phyloP scores from a whole-genome alignment of 2,329 filamentous ascomycete species.

The Phialophora chinensis region DNA sequence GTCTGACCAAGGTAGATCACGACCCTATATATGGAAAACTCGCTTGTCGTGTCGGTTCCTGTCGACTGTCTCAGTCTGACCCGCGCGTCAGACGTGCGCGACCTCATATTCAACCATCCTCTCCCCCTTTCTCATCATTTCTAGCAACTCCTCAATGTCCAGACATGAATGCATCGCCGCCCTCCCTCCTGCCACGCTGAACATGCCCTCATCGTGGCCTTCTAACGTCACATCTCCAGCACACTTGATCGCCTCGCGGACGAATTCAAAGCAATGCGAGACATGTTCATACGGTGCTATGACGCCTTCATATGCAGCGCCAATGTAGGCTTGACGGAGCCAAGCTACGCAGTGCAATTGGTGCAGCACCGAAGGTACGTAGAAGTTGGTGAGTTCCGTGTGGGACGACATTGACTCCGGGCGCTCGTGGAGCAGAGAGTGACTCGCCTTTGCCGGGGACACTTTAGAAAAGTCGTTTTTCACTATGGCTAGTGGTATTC shows the following conservation, averaged over 20 bases:
- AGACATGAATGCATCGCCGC: slow-evolving; percentile 4
- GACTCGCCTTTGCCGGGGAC: not conserved
- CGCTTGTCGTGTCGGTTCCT: too few species aligned
- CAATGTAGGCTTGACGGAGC: not conserved
- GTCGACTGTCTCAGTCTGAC: too few species aligned
- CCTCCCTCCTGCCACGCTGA: slow-evolving; percentile 1
- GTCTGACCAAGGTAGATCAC: too few species aligned
- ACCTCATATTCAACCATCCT: not conserved
- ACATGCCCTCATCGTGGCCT: slow-evolving; percentile 12
- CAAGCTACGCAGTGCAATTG: slow-evolving; percentile 3
- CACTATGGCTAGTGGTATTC: not conserved
- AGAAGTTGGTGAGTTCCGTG: not conserved
- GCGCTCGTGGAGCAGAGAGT: not conserved
- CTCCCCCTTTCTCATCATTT: slow-evolving; percentile 2
- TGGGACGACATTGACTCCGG: not conserved
- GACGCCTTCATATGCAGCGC: not conserved
- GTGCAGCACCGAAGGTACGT: slow-evolving; percentile 1
- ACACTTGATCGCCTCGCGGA: slow-evolving; percentile 42
- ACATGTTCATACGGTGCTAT: slow-evolving; percentile 12
- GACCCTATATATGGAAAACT: too few species aligned
- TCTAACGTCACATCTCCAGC: slow-evolving; percentile 40
- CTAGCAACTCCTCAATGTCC: not conserved
- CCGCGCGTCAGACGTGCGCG: not conserved
- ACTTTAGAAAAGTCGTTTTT: not conserved
- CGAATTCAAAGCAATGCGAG: slow-evolving; percentile 41